phyloP scores from a whole-genome alignment of 2,329 filamentous ascomycete species.

The Chaetomium sp. region DNA sequence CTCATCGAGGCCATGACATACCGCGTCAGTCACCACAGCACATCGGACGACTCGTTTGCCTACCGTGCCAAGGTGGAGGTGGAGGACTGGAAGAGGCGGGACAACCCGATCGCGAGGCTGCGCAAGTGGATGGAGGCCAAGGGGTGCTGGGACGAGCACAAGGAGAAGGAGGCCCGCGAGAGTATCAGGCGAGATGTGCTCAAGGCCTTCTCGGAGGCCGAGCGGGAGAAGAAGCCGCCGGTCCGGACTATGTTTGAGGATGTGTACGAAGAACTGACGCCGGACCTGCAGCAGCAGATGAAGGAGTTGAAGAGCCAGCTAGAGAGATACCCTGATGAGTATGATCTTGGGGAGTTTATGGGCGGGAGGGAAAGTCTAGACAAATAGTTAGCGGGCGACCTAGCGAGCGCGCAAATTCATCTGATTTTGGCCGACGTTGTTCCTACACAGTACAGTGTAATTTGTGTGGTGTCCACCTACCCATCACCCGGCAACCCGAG shows the following conservation, averaged over 20 bases:
- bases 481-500: neutral
- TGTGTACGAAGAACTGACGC: conserved; percentile 83
- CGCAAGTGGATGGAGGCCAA: conserved; percentile 77
- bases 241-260: conserved; percentile 78
- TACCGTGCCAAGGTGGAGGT: conserved; percentile 93
- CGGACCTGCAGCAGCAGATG: conserved; percentile 66
- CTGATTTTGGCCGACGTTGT: neutral
- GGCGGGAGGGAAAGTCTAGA: conserved; percentile 39
- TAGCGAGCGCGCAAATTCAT: conserved; percentile 19
- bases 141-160: conserved; percentile 80
- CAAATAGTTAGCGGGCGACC: conserved; percentile 25
- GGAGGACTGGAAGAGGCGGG: conserved; percentile 72
- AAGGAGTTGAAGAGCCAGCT: conserved; percentile 72
- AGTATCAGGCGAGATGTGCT: conserved; percentile 62
- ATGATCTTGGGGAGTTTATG: conserved; percentile 59
- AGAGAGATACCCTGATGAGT: conserved; percentile 87
- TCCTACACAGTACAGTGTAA: neutral
- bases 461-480: neutral
- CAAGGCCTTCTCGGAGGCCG: conserved; percentile 79
- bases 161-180: conserved; percentile 62
- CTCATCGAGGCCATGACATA: conserved; percentile 97
- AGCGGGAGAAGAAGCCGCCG: conserved; percentile 77
- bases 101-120: conserved; percentile 44
- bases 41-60: conserved; percentile 93
- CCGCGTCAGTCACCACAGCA: conserved; percentile 94